Base-by-base conservation (phyloP, 208 protist genomes). In the Trypanosoma boissoni region DNA sequence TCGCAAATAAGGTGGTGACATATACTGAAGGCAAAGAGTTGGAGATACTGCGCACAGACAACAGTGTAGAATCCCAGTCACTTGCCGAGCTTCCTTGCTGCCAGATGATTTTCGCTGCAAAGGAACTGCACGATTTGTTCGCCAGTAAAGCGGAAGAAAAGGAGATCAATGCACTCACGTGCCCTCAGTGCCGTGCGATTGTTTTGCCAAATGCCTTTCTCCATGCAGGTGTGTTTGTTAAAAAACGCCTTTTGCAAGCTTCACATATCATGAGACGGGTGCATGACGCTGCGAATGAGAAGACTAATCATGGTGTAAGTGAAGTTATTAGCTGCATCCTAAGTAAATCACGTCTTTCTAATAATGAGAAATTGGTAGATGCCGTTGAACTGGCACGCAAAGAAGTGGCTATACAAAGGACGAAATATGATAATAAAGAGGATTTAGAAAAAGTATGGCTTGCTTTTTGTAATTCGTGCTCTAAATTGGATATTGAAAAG, bases 41-140 rank as follows among this genome's bases (percentile, higher is more conserved):
- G 12, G 14, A 37, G 52, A 10, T 1, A 28, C 4, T 58, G 68
- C 31, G 18, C 26, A 12, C 20, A 26, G 32, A 50, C 2, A 21
- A 0, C 52, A 36, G 62, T 41, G 56, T 49, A 2, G 18, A 39
- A 39, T 34, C 20, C 16, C 32, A 34, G 49, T 28, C 23, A 24
- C 52, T 76, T 2, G 0, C 2, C 14, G 56, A 58, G 20, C 34
- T 43, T n/a, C 43, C 49, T 5, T n/a, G 14, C 6, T 41, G 12
- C 14, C 36, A 50, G 10, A 24, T 5, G 20, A 9, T 27, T 29
- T 61, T 71, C 1, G 48, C 63, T n/a, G 27, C 53, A 16, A 16
- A 57, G 0, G 42, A 74, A 9, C 74, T 72, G 42, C 24, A 41
- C 8, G 60, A 74, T 50, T 9, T 39, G 0, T 72, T 84, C 9